These are phyloP conservation scores for Ceratocystis papillata DNA, from an alignment of 2,329 filamentous ascomycete species.

Conservation along the genomic window DNA sequence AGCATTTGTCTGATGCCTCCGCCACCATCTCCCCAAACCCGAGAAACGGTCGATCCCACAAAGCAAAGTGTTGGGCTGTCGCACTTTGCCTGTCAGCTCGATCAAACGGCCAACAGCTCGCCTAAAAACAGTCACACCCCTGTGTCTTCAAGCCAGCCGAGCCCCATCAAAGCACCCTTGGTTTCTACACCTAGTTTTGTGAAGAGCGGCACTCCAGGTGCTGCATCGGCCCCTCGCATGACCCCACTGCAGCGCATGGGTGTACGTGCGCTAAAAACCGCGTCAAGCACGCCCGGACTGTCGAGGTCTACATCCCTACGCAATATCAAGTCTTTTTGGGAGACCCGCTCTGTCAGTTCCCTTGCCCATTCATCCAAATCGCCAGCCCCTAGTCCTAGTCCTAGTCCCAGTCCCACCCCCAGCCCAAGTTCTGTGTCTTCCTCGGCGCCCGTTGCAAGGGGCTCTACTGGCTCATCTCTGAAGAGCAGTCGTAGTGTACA, in stretches of 20 bases:
- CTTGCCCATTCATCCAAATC: not conserved
- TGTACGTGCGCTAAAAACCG: constrained; percentile 34
- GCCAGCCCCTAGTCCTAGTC: constrained; percentile 4
- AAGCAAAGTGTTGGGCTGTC: constrained; percentile 1
- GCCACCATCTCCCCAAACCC: not conserved
- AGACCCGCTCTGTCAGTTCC: constrained; percentile 14
- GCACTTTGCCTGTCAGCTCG: constrained; percentile 1
- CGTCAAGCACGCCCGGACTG: constrained; percentile 10
- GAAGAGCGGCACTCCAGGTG: constrained; percentile 30
- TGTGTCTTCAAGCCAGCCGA: constrained; percentile 1
- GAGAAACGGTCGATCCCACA: not conserved
- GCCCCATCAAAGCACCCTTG: not conserved
- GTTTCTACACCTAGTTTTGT: constrained; percentile 9
- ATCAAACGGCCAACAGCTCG: not conserved
- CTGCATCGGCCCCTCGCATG: constrained; percentile 32
- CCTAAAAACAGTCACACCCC: not conserved
- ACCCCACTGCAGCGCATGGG: constrained; percentile 47
- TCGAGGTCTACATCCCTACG: constrained; percentile 15
- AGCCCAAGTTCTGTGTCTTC: not conserved
- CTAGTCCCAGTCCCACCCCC: not conserved
- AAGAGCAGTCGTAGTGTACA: constrained; percentile 31
- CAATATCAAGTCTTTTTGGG: constrained; percentile 22
- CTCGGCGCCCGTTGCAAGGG: not conserved
- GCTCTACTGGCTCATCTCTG: constrained; percentile 25
- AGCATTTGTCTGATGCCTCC: constrained; percentile 20